Percentiles rank a stretch among this genome's conserved stretches.
Conservation (phyloP, 805 yeast species). For the Candida sithepensis region DNA sequence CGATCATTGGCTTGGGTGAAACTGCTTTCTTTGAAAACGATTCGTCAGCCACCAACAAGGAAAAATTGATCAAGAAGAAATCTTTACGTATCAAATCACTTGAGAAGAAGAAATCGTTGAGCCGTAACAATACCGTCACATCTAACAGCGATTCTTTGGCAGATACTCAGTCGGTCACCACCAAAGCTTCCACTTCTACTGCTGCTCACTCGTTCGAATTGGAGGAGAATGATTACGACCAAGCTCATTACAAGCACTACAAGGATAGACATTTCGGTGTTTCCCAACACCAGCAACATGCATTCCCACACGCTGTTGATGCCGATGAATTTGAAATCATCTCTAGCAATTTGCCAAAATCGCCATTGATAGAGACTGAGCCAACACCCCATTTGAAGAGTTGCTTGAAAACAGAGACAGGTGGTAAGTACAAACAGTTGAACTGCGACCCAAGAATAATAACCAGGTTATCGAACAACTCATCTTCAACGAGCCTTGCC, state of each 20-base stretch:
- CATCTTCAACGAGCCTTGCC: neutral
- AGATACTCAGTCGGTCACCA: slow-evolving; percentile 12
- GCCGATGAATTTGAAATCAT: slow-evolving; percentile 8
- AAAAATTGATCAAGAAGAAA: slow-evolving; percentile 28
- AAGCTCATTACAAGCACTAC: slow-evolving; percentile 16
- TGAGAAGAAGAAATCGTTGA: slow-evolving; percentile 33
- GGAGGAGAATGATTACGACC: slow-evolving; percentile 20
- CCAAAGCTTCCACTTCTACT: slow-evolving; percentile 12
- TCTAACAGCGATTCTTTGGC: slow-evolving; percentile 14
- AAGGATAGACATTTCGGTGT: slow-evolving; percentile 10
- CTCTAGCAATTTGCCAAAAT: slow-evolving; percentile 3
- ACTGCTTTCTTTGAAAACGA: slow-evolving; percentile 32
- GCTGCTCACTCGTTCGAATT: slow-evolving; percentile 16
- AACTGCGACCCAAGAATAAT: neutral
- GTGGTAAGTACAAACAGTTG: neutral
- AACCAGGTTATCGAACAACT: neutral
- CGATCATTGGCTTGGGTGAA: slow-evolving; percentile 38
- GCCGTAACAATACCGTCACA: slow-evolving; percentile 26
- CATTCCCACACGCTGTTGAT: neutral
- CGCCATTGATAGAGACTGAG: neutral
- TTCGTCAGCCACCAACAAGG: slow-evolving; percentile 22
- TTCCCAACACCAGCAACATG: too few species aligned
- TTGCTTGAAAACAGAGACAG: slow-evolving; percentile 6
- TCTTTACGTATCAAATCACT: slow-evolving; percentile 35
- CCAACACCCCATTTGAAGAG: slow-evolving; percentile 9